phyloP scores from a whole-genome alignment of 306 rosid genomes.

The Hippophae tibetana region DNA sequence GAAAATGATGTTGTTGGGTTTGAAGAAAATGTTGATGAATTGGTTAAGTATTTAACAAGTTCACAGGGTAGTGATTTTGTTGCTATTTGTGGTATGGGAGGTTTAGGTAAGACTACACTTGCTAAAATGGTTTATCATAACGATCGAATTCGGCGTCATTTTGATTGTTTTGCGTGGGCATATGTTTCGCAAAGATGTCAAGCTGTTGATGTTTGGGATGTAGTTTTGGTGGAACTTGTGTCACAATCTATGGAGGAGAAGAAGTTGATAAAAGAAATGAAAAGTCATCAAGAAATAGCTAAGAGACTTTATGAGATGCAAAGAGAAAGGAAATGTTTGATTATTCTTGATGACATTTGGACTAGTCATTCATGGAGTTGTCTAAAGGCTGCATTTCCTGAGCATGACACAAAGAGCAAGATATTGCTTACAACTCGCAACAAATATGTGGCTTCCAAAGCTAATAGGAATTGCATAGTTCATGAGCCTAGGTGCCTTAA shows the following conservation, averaged over 20 bases:
- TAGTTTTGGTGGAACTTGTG: neutral
- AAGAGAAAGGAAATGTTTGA: neutral
- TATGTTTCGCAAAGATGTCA: slow-evolving; percentile 12
- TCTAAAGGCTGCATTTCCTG: slow-evolving; percentile 4
- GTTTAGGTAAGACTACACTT: slow-evolving; percentile 15
- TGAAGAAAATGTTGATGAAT: neutral
- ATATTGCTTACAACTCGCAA: slow-evolving; percentile 14
- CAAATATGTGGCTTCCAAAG: neutral
- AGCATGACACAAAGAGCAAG: neutral
- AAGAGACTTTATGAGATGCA: neutral
- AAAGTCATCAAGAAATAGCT: neutral
- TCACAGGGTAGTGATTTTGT: neutral
- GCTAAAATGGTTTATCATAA: slow-evolving; percentile 14
- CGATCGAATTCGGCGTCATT: neutral
- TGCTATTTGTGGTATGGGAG: slow-evolving; percentile 18
- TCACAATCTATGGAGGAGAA: slow-evolving; percentile 3
- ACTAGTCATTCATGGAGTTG: neutral
- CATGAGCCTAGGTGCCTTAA: neutral
- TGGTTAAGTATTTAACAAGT: neutral
- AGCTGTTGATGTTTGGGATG: neutral
- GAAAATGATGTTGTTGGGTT: slow-evolving; percentile 10
- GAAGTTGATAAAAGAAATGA: neutral
- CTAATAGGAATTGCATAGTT: neutral
- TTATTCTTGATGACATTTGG: slow-evolving; percentile 20
- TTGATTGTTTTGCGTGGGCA: slow-evolving; percentile 13